A percentile compares a stretch with the other conserved stretches of the same genome.
These are phyloP conservation scores for Saccharomyces jurei DNA, from an alignment of 805 yeast genomes.

Conservation along the genomic window DNA sequence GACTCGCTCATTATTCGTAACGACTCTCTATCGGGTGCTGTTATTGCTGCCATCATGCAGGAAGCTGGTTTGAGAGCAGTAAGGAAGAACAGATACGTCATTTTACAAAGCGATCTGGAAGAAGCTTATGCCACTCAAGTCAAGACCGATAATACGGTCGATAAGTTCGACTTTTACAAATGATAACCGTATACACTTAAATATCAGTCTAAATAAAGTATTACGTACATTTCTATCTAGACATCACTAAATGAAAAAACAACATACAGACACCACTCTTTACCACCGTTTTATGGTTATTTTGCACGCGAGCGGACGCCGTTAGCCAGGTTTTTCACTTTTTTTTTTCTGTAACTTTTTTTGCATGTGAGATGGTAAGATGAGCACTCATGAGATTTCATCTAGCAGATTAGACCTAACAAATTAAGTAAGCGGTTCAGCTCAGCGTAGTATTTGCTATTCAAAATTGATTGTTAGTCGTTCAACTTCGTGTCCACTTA, in stretches of 20 bases:
- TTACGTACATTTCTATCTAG: not conserved
- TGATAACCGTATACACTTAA: constrained; percentile 22
- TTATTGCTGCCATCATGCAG: constrained; percentile 98
- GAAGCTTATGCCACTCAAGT: constrained; percentile 97
- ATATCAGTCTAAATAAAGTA: not conserved
- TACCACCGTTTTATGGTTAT: not conserved
- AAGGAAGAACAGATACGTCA: constrained; percentile 94
- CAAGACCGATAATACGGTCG: constrained; percentile 89
- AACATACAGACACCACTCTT: not conserved
- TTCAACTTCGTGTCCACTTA: not conserved
- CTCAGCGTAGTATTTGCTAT: not conserved
- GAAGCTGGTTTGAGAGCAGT: constrained; percentile 99
- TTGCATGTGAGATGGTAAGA: not conserved
- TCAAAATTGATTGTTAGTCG: not conserved
- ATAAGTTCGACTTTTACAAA: constrained; percentile 95
- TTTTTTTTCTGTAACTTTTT: not conserved
- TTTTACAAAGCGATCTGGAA: constrained; percentile 89
- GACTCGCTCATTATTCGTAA: constrained; percentile 92
- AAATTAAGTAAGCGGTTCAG: not conserved
- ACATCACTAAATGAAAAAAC: not conserved
- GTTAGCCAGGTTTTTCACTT: constrained; percentile 1
- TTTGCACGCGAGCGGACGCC: not conserved
- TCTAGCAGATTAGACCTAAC: not conserved
- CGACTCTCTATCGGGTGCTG: constrained; percentile 94
- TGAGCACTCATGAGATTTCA: not conserved